Evolutionary conservation across 306 rosid genomes (phyloP).

Genomic region (Prunus armeniaca): DNA sequence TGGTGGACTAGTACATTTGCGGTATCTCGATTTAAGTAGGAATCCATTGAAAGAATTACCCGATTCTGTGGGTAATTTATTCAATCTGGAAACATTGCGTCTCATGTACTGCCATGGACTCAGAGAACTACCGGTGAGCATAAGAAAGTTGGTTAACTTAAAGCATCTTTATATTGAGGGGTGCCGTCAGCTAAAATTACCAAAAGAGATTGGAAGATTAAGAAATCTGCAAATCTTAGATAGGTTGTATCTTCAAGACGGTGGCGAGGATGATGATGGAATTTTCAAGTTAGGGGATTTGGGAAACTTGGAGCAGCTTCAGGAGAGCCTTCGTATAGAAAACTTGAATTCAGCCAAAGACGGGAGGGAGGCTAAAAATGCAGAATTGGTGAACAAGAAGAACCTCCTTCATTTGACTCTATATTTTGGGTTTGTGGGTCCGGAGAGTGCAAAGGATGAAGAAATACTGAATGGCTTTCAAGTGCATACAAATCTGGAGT

Average conservation of each 20-base stretch:
- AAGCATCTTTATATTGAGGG: neutral
- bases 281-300: neutral
- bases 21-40: neutral
- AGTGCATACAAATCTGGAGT: neutral
- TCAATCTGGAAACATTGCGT: neutral
- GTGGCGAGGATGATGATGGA: too few relatives aligned
- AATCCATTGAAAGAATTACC: neutral
- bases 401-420: neutral
- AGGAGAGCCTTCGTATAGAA: fast-evolving
- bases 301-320: neutral
- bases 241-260: fast-evolving
- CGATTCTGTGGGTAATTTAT: neutral
- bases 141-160: neutral
- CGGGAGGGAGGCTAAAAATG: neutral
- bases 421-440: fast-evolving
- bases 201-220: neutral
- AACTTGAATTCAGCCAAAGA: neutral
- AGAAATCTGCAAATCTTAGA: neutral
- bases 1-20: neutral
- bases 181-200: fast-evolving
- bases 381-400: neutral
- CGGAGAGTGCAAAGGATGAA: neutral
- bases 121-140: neutral
- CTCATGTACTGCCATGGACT: fast-evolving
- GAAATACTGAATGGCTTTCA: neutral